Conservation (phyloP, 208 protist species). For the Leishmania guyanensis region DNA sequence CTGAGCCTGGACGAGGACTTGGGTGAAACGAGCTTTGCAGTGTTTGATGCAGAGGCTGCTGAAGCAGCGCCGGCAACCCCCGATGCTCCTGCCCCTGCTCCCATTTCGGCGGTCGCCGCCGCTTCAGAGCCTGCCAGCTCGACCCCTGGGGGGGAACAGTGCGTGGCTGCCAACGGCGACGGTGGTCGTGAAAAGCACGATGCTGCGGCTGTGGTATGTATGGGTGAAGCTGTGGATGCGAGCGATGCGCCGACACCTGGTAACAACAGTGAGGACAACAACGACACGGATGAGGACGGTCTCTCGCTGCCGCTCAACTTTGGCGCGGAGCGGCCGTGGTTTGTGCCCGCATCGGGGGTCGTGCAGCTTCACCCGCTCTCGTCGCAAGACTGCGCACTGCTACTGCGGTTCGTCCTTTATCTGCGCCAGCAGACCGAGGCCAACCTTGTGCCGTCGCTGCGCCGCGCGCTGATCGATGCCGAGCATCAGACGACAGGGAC, state of each 20-base stretch:
- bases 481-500: slow-evolving; percentile 4
- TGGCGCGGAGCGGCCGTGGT: slow-evolving; percentile 46
- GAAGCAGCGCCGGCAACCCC: neutral
- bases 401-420: slow-evolving; percentile 63
- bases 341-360: slow-evolving; percentile 51
- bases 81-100: too few relatives aligned
- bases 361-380: slow-evolving; percentile 54
- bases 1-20: slow-evolving; percentile 25
- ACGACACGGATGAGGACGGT: slow-evolving; percentile 20
- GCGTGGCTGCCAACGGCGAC: neutral
- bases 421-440: slow-evolving; percentile 57
- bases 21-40: slow-evolving; percentile 12
- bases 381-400: slow-evolving; percentile 43
- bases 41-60: slow-evolving; percentile 28
- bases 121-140: neutral
- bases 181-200: neutral
- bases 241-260: neutral
- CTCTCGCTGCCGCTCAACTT: slow-evolving; percentile 11
- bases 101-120: neutral
- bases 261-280: neutral
- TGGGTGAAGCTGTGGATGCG: neutral
- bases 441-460: slow-evolving; percentile 41
- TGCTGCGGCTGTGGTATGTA: neutral
- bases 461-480: slow-evolving; percentile 23
- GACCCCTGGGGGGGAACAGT: neutral